Evolutionary conservation across 2,329 filamentous ascomycete species (phyloP).

Genomic region (Alternaria burnsii): DNA sequence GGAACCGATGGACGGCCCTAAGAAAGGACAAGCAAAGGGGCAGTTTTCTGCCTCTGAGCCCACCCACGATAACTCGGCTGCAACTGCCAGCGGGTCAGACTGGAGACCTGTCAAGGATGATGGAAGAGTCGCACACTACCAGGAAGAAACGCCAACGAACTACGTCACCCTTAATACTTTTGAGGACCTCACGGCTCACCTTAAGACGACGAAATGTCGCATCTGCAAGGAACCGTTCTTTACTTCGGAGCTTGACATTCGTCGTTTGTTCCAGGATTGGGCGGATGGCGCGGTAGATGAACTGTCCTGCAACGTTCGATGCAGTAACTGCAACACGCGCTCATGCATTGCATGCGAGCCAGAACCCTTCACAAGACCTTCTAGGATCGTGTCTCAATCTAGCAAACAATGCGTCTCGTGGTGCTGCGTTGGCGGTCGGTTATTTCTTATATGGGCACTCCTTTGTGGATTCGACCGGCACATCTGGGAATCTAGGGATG

Average conservation of each 20-base stretch:
- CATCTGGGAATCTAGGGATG: constrained; percentile 14
- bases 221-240: constrained; percentile 21
- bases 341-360: constrained; percentile 31
- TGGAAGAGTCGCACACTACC: background rate
- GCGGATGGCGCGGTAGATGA: constrained; percentile 6
- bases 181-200: constrained; percentile 19
- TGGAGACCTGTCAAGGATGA: background rate
- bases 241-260: constrained; percentile 16
- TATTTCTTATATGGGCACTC: constrained; percentile 49
- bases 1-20: background rate
- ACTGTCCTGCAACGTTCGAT: constrained; percentile 25
- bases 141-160: constrained; percentile 4
- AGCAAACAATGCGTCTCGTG: constrained; percentile 30
- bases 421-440: constrained; percentile 48
- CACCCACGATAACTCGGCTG: background rate
- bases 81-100: background rate
- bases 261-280: constrained; percentile 27
- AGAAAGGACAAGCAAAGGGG: background rate
- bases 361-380: constrained; percentile 4
- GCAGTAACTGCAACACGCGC: constrained; percentile 23
- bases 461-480: constrained; percentile 51
- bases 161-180: constrained; percentile 13
- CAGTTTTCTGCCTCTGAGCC: background rate
- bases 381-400: constrained; percentile 4
- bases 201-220: constrained; percentile 21